These are phyloP conservation scores for Circinella umbellata DNA, from an alignment of 371 early-diverging fungal genomes.

Conservation along the genomic window DNA sequence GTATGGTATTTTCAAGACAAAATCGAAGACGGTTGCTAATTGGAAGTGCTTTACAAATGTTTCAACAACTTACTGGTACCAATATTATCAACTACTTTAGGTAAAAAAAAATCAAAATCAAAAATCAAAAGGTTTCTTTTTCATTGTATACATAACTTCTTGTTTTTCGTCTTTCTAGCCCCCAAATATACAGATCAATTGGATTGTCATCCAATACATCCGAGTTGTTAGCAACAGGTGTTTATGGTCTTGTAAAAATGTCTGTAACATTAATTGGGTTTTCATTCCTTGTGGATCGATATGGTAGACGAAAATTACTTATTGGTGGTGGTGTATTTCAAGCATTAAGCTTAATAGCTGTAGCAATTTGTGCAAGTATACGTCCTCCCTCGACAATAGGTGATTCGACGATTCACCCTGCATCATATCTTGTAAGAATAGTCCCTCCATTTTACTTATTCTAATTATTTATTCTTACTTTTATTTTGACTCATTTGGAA, in stretches of 20 bases:
- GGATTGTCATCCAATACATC: slow-evolving; percentile 25
- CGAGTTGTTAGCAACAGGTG: slow-evolving; percentile 30
- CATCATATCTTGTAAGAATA: slow-evolving; percentile 23
- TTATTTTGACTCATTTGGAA: background rate
- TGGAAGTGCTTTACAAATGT: slow-evolving; percentile 31
- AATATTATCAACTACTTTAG: slow-evolving; percentile 35
- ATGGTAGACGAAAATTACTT: slow-evolving; percentile 23
- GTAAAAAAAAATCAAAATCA: too few relatives aligned
- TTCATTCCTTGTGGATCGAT: slow-evolving; percentile 22
- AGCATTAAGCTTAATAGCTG: slow-evolving; percentile 21
- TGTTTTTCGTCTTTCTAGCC: background rate
- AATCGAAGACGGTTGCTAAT: slow-evolving; percentile 29
- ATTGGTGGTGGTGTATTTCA: slow-evolving; percentile 21
- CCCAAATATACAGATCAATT: slow-evolving; percentile 25
- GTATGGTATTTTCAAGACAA: slow-evolving; percentile 11
- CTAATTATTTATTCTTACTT: background rate
- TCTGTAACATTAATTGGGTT: slow-evolving; percentile 21
- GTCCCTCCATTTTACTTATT: background rate
- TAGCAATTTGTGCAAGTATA: slow-evolving; percentile 25
- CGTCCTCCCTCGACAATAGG: background rate
- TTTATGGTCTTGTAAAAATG: slow-evolving; percentile 31
- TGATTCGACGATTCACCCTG: slow-evolving; percentile 10
- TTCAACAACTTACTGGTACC: slow-evolving; percentile 40
- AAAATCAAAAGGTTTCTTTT: too few relatives aligned
- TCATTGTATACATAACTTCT: too few relatives aligned